Conservation (phyloP, 352 stramenopile genomes). For the Phytophthora boehmeriae region DNA sequence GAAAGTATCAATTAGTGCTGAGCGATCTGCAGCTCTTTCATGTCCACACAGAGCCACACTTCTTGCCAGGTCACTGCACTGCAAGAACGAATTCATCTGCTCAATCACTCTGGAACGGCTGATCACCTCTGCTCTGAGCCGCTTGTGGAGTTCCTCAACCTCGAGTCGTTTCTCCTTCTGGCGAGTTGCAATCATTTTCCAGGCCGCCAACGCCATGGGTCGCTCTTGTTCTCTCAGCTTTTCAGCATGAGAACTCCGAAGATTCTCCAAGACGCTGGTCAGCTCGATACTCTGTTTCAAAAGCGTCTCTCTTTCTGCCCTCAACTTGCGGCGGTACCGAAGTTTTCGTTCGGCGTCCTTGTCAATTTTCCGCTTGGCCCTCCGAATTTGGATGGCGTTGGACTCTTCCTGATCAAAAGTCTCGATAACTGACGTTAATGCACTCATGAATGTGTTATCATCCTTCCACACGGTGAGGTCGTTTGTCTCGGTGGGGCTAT, state of each 20-base stretch:
- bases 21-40: not conserved
- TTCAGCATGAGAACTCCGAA: slow-evolving; percentile 1
- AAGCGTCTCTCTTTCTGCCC: slow-evolving; percentile 10
- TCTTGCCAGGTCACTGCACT: slow-evolving; percentile 1
- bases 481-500: too few species aligned
- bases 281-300: slow-evolving; percentile 11
- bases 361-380: too few species aligned
- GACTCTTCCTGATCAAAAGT: too few species aligned
- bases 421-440: too few species aligned
- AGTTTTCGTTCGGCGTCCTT: too few species aligned
- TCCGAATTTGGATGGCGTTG: too few species aligned
- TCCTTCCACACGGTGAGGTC: too few species aligned
- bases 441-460: too few species aligned
- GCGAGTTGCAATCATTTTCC: slow-evolving; percentile 9
- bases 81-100: slow-evolving; percentile 19
- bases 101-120: slow-evolving; percentile 7
- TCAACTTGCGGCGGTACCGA: too few species aligned
- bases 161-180: slow-evolving; percentile 16
- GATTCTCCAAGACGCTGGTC: not conserved
- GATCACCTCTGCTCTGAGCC: slow-evolving; percentile 4
- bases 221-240: not conserved
- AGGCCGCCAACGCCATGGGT: not conserved
- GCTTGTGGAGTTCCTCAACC: slow-evolving; percentile 11
- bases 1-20: slow-evolving; percentile 23
- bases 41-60: too few species aligned